phyloP scores from a whole-genome alignment of 2,329 filamentous ascomycete genomes.

The Coniochaeta sp. region DNA sequence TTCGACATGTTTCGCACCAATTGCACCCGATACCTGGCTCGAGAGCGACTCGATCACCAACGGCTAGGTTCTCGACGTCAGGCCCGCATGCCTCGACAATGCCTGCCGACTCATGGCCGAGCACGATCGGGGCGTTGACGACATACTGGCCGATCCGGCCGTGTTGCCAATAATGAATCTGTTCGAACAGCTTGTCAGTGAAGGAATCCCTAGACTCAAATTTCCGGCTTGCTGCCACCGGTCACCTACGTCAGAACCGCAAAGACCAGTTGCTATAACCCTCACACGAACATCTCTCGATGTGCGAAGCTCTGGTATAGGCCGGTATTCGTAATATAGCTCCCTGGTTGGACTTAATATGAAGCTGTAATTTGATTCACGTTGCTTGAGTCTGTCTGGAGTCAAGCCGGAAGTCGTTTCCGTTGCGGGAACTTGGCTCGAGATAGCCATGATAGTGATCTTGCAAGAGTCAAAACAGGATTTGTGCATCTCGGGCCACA shows the following conservation, averaged over 20 bases:
- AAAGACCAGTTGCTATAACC: slow-evolving; percentile 78
- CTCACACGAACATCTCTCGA: slow-evolving; percentile 70
- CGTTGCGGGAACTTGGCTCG: background rate
- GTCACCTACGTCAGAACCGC: slow-evolving; percentile 62
- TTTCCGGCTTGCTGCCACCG: background rate
- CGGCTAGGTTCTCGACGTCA: slow-evolving; percentile 50
- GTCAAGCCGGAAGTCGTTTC: background rate
- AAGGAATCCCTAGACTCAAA: background rate
- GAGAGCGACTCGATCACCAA: slow-evolving; percentile 78
- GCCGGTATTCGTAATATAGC: slow-evolving; percentile 66
- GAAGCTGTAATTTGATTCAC: slow-evolving; percentile 34
- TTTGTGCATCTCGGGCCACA: background rate
- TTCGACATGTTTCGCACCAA: slow-evolving; percentile 66
- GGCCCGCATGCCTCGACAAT: slow-evolving; percentile 63
- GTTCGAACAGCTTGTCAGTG: background rate
- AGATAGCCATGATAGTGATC: background rate
- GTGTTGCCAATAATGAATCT: slow-evolving; percentile 70
- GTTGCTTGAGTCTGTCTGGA: background rate
- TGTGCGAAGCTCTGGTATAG: slow-evolving; percentile 57
- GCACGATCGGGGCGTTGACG: slow-evolving; percentile 71
- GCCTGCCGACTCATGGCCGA: slow-evolving; percentile 63
- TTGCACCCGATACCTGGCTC: slow-evolving; percentile 84
- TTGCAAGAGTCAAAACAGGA: background rate
- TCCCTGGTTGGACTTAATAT: slow-evolving; percentile 66
- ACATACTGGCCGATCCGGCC: slow-evolving; percentile 79